Evolutionary conservation across 768 basidiomycete species (phyloP).

Genomic region (Lactarius quietus): DNA sequence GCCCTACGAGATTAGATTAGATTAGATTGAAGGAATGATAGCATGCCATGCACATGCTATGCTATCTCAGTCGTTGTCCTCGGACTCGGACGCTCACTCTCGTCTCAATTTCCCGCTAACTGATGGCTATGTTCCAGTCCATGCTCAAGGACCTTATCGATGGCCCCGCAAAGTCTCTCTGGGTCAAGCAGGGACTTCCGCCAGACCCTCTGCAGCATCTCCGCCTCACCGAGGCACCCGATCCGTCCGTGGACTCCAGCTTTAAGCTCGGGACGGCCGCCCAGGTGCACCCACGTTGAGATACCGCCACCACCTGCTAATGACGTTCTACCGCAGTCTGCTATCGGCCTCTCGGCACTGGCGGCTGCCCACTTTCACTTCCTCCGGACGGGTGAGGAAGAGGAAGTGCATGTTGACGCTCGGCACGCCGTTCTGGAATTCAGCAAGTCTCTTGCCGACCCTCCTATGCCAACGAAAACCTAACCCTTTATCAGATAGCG

Average conservation of each 20-base stretch:
- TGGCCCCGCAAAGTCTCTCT: constrained; percentile 33
- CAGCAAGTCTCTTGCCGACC: constrained; percentile 36
- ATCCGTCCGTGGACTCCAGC: constrained; percentile 48
- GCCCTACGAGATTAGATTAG: not conserved
- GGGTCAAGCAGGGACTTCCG: constrained; percentile 43
- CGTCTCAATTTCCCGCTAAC: not conserved
- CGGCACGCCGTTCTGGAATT: constrained; percentile 55
- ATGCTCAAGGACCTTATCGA: constrained; percentile 15
- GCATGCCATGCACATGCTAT: not conserved
- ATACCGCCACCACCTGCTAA: no score
- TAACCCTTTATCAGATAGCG: constrained; percentile 39
- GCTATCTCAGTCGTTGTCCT: no score
- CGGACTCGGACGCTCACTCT: not conserved
- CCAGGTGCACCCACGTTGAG: constrained; percentile 37
- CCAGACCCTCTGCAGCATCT: constrained; percentile 37
- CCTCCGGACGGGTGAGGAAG: constrained; percentile 44
- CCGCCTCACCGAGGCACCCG: constrained; percentile 38
- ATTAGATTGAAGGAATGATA: not conserved
- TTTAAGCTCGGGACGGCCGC: constrained; percentile 52
- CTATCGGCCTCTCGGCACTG: constrained; percentile 50
- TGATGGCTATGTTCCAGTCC: constrained; percentile 9
- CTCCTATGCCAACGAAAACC: not conserved
- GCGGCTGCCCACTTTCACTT: constrained; percentile 49
- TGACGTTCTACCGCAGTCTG: constrained; percentile 32
- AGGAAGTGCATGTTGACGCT: constrained; percentile 50